Base-by-base conservation (phyloP, 2,329 filamentous ascomycete species). In the Remersonia thermophila region DNA sequence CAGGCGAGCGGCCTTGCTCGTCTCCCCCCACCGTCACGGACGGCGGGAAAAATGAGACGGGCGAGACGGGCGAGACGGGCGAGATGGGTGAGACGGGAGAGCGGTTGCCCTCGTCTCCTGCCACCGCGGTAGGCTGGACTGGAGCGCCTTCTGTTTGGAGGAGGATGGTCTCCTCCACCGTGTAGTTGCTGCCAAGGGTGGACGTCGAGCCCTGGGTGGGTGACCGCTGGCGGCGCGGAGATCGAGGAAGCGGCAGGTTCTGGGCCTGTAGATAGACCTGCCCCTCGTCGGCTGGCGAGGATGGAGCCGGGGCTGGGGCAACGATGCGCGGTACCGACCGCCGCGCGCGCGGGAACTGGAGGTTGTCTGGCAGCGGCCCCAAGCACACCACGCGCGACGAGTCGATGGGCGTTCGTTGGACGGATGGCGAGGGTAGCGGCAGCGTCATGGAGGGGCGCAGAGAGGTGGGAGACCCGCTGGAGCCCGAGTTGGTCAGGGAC, bases 101-200 rank as follows among this genome's bases (percentile, higher is more conserved):
- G n/a, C n/a, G n/a, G n/a, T 36, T 25, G 9, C 15, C 18, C 15
- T 41, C 14, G 4, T 38, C 32, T 4, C 17, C 35, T 11, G 30
- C 20, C 10, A 23, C 23, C 13, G 18, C 25, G 12, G 47, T 49
- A 7, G 44, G 41, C 15, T 54, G 51, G 9, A 47, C 44, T 8
- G 49, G 46, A 28, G 55, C 37, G 35, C 54, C 53, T 27, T 51
- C 55, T 26, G 51, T 50, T 23, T 47, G 49, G 10, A 54, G 46
- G 6, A 28, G 40, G 10, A 34, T 33, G 40, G 67, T 65, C 42
- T 75, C 67, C 16, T 73, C 65, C 8, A 70, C 62, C 0, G 71
- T 75, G 45, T 63, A 75, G 39, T 74, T 71, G 49, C 71, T 74
- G 14, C 70, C 69, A 7, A 74, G 50, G 2, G 68, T 73, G 38